These are phyloP conservation scores for Amylocystis lapponica DNA, from an alignment of 768 basidiomycete genomes.

Conservation along the genomic window DNA sequence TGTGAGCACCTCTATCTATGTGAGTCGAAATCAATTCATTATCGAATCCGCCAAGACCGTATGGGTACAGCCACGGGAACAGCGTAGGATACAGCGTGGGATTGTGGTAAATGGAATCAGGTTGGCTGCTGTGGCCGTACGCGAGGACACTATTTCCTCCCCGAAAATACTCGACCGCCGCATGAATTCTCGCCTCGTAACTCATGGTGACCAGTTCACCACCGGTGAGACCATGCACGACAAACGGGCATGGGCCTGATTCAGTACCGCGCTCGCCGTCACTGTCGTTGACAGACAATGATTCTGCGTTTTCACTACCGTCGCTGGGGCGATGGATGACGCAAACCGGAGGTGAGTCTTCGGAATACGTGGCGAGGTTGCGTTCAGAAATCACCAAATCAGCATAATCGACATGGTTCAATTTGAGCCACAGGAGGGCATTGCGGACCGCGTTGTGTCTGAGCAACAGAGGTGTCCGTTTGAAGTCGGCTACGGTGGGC, in stretches of 20 bases:
- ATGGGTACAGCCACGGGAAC: conserved; percentile 15
- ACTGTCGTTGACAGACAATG: background rate
- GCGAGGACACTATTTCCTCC: background rate
- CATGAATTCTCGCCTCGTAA: background rate
- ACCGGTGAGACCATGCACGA: background rate
- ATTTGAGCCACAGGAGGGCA: conserved; percentile 16
- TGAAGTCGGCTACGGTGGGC: conserved; percentile 24
- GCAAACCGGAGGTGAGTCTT: conserved; percentile 4
- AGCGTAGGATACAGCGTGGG: conserved; percentile 9
- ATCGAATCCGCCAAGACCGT: conserved; percentile 10
- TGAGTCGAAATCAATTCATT: background rate
- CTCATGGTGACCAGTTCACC: background rate
- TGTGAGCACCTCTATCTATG: conserved; percentile 1
- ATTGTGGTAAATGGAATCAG: conserved; percentile 10
- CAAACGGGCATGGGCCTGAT: background rate
- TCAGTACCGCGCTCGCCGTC: background rate
- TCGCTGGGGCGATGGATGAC: background rate
- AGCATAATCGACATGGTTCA: conserved; percentile 13
- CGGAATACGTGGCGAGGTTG: conserved; percentile 5
- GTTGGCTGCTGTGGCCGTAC: background rate
- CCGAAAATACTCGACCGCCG: conserved; percentile 6
- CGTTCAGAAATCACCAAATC: conserved; percentile 7
- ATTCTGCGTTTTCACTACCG: background rate
- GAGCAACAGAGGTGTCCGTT: conserved; percentile 17
- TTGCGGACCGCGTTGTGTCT: conserved; percentile 11